phyloP scores from a whole-genome alignment of 2,329 filamentous ascomycete species.

The Botrytis squamosa region DNA sequence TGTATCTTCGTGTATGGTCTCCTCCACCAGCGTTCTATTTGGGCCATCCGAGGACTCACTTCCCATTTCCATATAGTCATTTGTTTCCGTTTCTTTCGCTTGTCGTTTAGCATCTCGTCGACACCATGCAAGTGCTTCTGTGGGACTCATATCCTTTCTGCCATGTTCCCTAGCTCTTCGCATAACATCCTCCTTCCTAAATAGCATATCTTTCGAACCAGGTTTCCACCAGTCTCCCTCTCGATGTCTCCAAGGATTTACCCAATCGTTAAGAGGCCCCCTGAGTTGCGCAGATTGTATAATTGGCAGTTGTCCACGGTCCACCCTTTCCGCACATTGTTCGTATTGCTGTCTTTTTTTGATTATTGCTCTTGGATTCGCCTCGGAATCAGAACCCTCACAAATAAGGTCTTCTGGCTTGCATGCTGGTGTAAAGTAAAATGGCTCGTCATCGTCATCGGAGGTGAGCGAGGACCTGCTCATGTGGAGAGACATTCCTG shows the following conservation, averaged over 20 bases:
- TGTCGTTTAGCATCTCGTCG: slow-evolving; percentile 27
- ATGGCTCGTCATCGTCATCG: slow-evolving; percentile 39
- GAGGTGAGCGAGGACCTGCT: background rate
- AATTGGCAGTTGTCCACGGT: slow-evolving; percentile 54
- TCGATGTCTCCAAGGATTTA: slow-evolving; percentile 50
- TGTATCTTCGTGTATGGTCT: background rate
- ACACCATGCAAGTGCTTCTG: slow-evolving; percentile 31
- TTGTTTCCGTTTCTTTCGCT: slow-evolving; percentile 18
- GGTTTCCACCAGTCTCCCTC: slow-evolving; percentile 30
- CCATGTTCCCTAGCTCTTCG: slow-evolving; percentile 29
- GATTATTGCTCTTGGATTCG: slow-evolving; percentile 48
- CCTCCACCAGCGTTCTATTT: background rate
- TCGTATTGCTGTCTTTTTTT: slow-evolving; percentile 58
- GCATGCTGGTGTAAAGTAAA: slow-evolving; percentile 50
- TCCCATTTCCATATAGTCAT: background rate
- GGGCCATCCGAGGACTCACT: background rate
- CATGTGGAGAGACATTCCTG: slow-evolving; percentile 18
- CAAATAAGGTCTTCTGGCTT: slow-evolving; percentile 50
- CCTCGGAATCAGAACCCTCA: slow-evolving; percentile 57
- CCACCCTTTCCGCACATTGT: slow-evolving; percentile 55
- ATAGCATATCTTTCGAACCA: slow-evolving; percentile 31
- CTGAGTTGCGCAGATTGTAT: slow-evolving; percentile 60
- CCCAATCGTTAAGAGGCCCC: slow-evolving; percentile 61
- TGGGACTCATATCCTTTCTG: slow-evolving; percentile 28
- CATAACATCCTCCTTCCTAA: slow-evolving; percentile 31